Conservation (phyloP, 352 stramenopile genomes). For the Globisporangium nunn region DNA sequence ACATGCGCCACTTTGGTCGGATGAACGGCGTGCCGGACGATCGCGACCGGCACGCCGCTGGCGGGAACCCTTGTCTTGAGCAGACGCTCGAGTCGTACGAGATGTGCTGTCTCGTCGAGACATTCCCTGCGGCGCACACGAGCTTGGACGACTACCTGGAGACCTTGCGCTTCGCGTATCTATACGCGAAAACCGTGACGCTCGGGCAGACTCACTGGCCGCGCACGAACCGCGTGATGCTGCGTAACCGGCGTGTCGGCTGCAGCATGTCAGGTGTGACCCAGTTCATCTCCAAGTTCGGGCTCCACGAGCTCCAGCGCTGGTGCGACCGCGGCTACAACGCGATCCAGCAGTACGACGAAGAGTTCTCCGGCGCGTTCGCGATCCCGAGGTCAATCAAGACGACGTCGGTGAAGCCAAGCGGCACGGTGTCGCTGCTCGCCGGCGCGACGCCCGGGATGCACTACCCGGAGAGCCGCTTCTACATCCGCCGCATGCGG, state of each 20-base stretch:
- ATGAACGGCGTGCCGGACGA: conserved; percentile 85
- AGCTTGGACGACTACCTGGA: conserved; percentile 83
- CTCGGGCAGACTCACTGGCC: conserved; percentile 89
- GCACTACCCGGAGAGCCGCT: conserved; percentile 90
- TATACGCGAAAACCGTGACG: conserved; percentile 94
- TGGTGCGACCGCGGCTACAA: conserved; percentile 88
- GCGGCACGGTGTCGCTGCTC: conserved; percentile 89
- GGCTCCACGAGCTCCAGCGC: conserved; percentile 72
- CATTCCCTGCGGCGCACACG: conserved; percentile 85
- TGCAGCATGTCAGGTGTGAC: conserved; percentile 91
- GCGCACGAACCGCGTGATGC: conserved; percentile 89
- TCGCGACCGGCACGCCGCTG: conserved; percentile 71
- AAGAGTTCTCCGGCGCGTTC: conserved; percentile 59
- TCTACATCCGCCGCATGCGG: conserved; percentile 89
- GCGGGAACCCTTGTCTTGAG: conserved; percentile 91
- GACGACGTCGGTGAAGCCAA: conserved; percentile 89
- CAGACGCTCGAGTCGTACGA: conserved; percentile 91
- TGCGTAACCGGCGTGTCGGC: conserved; percentile 89
- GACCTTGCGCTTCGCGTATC: conserved; percentile 83
- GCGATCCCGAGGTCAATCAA: conserved; percentile 88
- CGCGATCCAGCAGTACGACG: conserved; percentile 67
- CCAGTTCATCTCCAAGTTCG: conserved; percentile 84
- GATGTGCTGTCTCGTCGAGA: conserved; percentile 94
- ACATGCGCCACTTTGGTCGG: conserved; percentile 87
- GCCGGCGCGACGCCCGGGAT: conserved; percentile 90